These are phyloP conservation scores for Leishmania guyanensis DNA, from an alignment of 208 protist genomes.

Conservation along the genomic window DNA sequence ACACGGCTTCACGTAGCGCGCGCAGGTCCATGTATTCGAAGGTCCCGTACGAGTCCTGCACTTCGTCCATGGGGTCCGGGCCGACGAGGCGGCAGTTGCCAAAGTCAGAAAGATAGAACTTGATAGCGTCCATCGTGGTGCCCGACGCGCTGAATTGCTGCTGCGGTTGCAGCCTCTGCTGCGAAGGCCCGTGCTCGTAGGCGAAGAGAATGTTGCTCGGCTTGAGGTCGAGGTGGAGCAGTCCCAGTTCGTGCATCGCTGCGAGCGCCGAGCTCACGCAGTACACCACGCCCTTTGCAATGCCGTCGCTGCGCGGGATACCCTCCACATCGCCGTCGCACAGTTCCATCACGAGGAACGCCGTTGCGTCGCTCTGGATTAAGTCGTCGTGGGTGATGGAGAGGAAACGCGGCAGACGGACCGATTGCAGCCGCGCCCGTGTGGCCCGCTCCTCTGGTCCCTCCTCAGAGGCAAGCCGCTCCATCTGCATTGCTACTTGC, in stretches of 20 bases:
- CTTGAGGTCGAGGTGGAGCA: slow-evolving; percentile 87
- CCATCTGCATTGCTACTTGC: slow-evolving; percentile 24
- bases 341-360: slow-evolving; percentile 81
- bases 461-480: slow-evolving; percentile 23
- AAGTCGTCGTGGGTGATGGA: slow-evolving; percentile 79
- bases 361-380: slow-evolving; percentile 62
- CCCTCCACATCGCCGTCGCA: slow-evolving; percentile 87
- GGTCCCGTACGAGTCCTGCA: slow-evolving; percentile 71
- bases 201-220: slow-evolving; percentile 87
- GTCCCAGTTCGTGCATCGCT: slow-evolving; percentile 79
- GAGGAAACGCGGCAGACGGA: slow-evolving; percentile 73
- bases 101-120: slow-evolving; percentile 90
- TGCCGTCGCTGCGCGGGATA: slow-evolving; percentile 51
- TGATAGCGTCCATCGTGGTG: slow-evolving; percentile 35
- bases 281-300: slow-evolving; percentile 72
- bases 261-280: slow-evolving; percentile 79
- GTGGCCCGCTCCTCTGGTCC: slow-evolving; percentile 25
- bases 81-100: slow-evolving; percentile 86
- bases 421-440: slow-evolving; percentile 36
- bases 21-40: slow-evolving; percentile 89
- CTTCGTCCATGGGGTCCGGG: slow-evolving; percentile 36
- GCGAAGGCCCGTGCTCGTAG: slow-evolving; percentile 61
- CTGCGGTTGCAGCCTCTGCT: slow-evolving; percentile 6
- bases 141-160: not conserved
- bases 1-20: slow-evolving; percentile 67